Evolutionary conservation across 805 yeast genomes (phyloP).

Genomic region (Barnettozyma vustinii): DNA sequence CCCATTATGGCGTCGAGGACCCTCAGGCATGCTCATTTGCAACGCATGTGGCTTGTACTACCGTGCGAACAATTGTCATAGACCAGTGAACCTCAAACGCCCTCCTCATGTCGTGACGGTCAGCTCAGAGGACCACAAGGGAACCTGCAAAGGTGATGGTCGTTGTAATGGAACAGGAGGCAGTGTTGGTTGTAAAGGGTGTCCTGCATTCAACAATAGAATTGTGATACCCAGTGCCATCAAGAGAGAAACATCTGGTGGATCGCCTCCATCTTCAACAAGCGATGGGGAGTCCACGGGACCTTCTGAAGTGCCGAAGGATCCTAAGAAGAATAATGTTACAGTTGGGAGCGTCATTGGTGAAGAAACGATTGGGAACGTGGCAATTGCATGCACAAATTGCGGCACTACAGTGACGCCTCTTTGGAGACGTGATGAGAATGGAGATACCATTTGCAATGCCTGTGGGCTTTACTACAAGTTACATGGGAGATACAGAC

Average conservation of each 20-base stretch:
- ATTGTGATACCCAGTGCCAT: constrained; percentile 31
- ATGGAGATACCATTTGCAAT: constrained; percentile 79
- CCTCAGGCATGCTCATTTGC: constrained; percentile 85
- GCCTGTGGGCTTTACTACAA: constrained; percentile 81
- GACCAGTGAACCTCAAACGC: constrained; percentile 80
- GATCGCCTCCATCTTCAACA: neutral
- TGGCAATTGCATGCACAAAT: constrained; percentile 74
- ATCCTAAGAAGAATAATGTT: neutral
- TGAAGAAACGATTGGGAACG: constrained; percentile 32
- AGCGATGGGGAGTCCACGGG: neutral
- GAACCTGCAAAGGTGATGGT: constrained; percentile 33
- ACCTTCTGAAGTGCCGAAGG: neutral
- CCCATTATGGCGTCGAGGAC: constrained; percentile 89
- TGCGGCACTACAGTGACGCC: constrained; percentile 86
- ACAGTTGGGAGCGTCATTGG: constrained; percentile 17
- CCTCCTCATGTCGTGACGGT: constrained; percentile 80
- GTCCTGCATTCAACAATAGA: constrained; percentile 79
- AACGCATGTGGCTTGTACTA: constrained; percentile 92
- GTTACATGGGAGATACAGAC: constrained; percentile 73
- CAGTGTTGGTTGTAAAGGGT: constrained; percentile 68
- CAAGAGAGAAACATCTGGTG: constrained; percentile 4
- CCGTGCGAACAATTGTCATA: constrained; percentile 84
- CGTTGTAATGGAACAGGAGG: constrained; percentile 89
- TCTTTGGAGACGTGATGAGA: constrained; percentile 77
- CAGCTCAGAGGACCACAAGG: constrained; percentile 33